phyloP scores from a whole-genome alignment of 495 filamentous ascomycete genomes.

The Xylaria curta region DNA sequence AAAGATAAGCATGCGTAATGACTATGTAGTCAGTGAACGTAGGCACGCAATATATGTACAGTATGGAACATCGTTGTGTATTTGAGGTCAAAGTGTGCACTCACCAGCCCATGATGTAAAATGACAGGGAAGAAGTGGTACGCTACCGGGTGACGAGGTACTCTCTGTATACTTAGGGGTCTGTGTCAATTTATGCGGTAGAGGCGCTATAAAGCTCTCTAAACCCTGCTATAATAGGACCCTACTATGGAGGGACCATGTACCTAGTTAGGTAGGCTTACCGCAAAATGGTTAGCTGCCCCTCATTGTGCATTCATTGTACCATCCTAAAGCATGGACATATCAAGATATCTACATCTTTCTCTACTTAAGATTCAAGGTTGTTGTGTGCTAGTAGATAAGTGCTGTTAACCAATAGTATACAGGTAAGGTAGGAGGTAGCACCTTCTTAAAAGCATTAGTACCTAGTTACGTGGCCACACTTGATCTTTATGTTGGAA shows the following conservation, averaged over 20 bases:
- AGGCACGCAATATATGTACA: not conserved
- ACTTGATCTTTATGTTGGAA: not conserved
- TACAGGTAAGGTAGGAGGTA: no score
- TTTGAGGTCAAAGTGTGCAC: not conserved
- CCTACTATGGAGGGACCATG: not conserved
- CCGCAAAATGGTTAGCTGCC: not conserved
- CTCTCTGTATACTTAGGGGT: no score
- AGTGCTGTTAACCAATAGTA: not conserved
- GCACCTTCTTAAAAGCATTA: not conserved
- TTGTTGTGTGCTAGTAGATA: not conserved
- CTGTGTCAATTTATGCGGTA: conserved; percentile 30
- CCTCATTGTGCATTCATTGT: not conserved
- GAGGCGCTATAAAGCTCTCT: conserved; percentile 25
- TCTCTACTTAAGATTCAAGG: no score
- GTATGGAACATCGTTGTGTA: not conserved
- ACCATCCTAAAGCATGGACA: no score
- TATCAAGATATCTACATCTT: no score
- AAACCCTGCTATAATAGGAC: not conserved
- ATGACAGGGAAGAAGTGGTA: not conserved
- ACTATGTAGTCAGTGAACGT: not conserved
- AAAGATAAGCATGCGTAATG: not conserved
- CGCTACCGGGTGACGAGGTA: not conserved
- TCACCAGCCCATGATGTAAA: conserved; percentile 19
- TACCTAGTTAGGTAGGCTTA: not conserved
- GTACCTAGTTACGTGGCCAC: not conserved